phyloP scores from a whole-genome alignment of 2,329 filamentous ascomycete genomes.

The Ilyonectria destructans region DNA sequence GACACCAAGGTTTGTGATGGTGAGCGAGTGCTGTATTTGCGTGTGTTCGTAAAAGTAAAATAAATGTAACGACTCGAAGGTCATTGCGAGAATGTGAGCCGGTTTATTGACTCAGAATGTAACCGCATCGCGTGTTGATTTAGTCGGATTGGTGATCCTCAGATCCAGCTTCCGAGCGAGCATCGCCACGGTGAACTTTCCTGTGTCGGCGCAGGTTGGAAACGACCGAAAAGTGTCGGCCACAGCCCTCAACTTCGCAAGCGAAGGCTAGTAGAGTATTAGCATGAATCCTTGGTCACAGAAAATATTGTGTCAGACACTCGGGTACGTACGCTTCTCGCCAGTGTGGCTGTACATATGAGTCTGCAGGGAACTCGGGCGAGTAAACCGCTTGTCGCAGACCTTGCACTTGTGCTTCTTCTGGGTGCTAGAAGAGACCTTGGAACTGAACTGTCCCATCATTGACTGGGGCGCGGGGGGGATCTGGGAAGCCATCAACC shows the following conservation, averaged over 20 bases:
- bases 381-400: slow-evolving; percentile 97
- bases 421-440: slow-evolving; percentile 94
- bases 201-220: slow-evolving; percentile 95
- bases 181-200: slow-evolving; percentile 89
- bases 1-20: slow-evolving; percentile 14
- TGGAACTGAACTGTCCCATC: slow-evolving; percentile 99
- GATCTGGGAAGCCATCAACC: slow-evolving; percentile 72
- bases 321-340: slow-evolving; percentile 88
- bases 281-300: slow-evolving; percentile 12
- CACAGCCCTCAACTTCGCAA: slow-evolving; percentile 95
- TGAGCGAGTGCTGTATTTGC: slow-evolving; percentile 23
- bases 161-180: slow-evolving; percentile 74
- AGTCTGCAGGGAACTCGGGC: slow-evolving; percentile 94
- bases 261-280: slow-evolving; percentile 78
- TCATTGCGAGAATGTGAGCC: slow-evolving; percentile 4
- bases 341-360: slow-evolving; percentile 99
- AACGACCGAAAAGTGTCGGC: slow-evolving; percentile 96
- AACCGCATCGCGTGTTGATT: slow-evolving; percentile 29
- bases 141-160: slow-evolving; percentile 76
- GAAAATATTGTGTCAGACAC: background rate
- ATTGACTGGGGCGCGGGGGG: slow-evolving; percentile 94
- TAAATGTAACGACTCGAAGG: slow-evolving; percentile 2
- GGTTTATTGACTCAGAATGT: slow-evolving; percentile 8
- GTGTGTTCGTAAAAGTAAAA: slow-evolving; percentile 32
- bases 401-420: slow-evolving; percentile 99